phyloP scores from a whole-genome alignment of 2,329 filamentous ascomycete genomes.

The Diaporthe ilicicola region DNA sequence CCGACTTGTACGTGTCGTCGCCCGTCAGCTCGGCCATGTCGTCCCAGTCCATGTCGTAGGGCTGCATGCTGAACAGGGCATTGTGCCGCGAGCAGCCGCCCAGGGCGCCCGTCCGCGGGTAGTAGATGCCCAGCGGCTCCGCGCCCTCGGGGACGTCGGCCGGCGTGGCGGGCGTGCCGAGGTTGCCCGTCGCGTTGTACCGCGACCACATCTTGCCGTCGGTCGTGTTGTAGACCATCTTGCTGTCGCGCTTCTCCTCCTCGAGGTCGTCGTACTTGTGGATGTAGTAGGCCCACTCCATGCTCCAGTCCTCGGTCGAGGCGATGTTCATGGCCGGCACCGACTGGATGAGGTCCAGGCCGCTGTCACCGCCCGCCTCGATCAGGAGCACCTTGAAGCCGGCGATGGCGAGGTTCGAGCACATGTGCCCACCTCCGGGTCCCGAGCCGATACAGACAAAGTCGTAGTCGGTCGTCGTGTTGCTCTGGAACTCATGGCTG shows the following conservation, averaged over 20 bases:
- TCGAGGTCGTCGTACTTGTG: slow-evolving; percentile 35
- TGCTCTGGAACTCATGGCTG: slow-evolving; percentile 13
- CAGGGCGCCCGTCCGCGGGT: slow-evolving; percentile 38
- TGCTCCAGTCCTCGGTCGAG: slow-evolving; percentile 14
- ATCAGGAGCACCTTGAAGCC: slow-evolving; percentile 62
- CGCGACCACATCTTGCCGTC: slow-evolving; percentile 29
- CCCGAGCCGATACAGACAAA: slow-evolving; percentile 62
- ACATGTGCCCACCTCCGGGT: slow-evolving; percentile 59
- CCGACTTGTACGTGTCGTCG: slow-evolving; percentile 56
- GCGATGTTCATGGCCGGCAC: slow-evolving; percentile 18
- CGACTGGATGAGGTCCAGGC: slow-evolving; percentile 40
- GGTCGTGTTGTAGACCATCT: slow-evolving; percentile 23
- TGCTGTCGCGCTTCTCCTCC: slow-evolving; percentile 21
- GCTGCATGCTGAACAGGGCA: slow-evolving; percentile 58
- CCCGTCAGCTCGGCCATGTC: slow-evolving; percentile 58
- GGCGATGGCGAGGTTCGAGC: slow-evolving; percentile 57
- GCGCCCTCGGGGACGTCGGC: slow-evolving; percentile 37
- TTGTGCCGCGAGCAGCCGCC: slow-evolving; percentile 54
- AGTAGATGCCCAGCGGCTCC: slow-evolving; percentile 39
- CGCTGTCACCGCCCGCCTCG: slow-evolving; percentile 64
- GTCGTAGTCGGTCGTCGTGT: slow-evolving; percentile 48
- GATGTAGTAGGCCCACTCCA: slow-evolving; percentile 23
- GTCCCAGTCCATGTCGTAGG: slow-evolving; percentile 58
- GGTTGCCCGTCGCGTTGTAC: slow-evolving; percentile 40
- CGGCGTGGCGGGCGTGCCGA: slow-evolving; percentile 50